Conservation (phyloP, 805 yeast genomes). For the Kodamaea restingae region DNA sequence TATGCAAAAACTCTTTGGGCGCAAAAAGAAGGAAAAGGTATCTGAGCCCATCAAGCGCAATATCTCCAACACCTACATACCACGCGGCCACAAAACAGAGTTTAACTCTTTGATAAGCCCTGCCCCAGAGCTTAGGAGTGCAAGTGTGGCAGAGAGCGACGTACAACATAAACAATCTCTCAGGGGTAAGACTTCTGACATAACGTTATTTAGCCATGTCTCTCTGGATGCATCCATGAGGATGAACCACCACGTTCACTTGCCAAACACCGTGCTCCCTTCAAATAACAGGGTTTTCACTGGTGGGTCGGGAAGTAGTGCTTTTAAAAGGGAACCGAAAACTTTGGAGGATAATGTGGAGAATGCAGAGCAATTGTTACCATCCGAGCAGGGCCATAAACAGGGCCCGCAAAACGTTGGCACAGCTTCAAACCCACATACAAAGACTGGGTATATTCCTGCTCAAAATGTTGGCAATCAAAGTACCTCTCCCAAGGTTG, state of each 20-base stretch:
- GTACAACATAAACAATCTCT: not conserved
- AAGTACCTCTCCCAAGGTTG: too few relatives aligned
- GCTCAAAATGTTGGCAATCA: too few relatives aligned
- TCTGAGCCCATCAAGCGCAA: slow-evolving; percentile 5
- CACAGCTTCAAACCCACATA: too few relatives aligned
- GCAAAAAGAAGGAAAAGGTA: not conserved
- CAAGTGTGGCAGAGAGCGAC: too few relatives aligned
- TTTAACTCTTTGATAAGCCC: slow-evolving; percentile 22
- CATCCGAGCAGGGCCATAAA: too few relatives aligned
- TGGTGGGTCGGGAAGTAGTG: not conserved
- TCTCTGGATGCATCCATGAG: slow-evolving; percentile 3
- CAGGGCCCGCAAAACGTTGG: too few relatives aligned
- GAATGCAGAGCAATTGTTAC: too few relatives aligned
- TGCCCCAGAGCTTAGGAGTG: slow-evolving; percentile 17
- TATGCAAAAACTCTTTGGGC: not conserved
- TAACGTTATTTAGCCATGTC: not conserved
- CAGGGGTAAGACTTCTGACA: not conserved
- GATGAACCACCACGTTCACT: not conserved
- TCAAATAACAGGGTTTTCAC: not conserved
- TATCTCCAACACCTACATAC: slow-evolving; percentile 19
- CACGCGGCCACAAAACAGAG: slow-evolving; percentile 21
- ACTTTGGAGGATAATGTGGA: too few relatives aligned
- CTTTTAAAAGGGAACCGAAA: too few relatives aligned
- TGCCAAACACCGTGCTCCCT: not conserved
- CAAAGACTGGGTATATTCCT: too few relatives aligned